Evolutionary conservation across 371 early-diverging fungal genomes (phyloP), one percentile per base, ranked within the genome.

Genomic region (Mortierella sp.): DNA sequence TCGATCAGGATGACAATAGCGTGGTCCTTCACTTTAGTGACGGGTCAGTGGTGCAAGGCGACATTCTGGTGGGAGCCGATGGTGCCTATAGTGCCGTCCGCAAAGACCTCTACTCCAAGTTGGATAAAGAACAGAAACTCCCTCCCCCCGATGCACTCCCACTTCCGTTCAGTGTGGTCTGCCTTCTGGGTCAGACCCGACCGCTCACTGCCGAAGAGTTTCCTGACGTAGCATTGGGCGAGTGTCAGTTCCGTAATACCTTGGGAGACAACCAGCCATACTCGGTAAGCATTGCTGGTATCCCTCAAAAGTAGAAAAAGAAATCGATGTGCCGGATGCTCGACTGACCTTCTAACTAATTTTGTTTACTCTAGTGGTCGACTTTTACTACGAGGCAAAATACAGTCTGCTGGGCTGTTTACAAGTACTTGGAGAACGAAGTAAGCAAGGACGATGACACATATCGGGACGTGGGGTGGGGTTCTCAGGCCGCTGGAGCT

Each of bases 1-100:
- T 50, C 4, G 41, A 22, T 4, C 73, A 77, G 24, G 63, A 72
- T 16, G 65, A 61, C 3, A 50, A 73, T 19, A 58, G 44, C 8
- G 73, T 77, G 1, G 29, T 50, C 19, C 13, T 77, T 4, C 39
- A 29, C 13, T 72, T 69, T 40, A n/a, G 66, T 2, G 78, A 77
- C 48, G 31, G 26, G 8, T 44, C 78, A 0, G 37, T 24, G 0
- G 37, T 65, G 29, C 5, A 22, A 0, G 79, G 73, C n/a, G 55
- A 52, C n/a, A 72, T 78, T 7, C 48, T 78, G 6, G 70, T 78
- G 1, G 79, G 79, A 0, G 79, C 79, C 16, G 79, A 78, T n/a
- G 79, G 79, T 2, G 79, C 73, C 13, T 73, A 78, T 45, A 78
- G 79, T 37, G 55, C 47, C 8, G 68, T 78, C n/a, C 73, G 79